These are phyloP conservation scores for Fusarium coffeatum DNA, from an alignment of 2,329 filamentous ascomycete genomes.

Conservation along the genomic window DNA sequence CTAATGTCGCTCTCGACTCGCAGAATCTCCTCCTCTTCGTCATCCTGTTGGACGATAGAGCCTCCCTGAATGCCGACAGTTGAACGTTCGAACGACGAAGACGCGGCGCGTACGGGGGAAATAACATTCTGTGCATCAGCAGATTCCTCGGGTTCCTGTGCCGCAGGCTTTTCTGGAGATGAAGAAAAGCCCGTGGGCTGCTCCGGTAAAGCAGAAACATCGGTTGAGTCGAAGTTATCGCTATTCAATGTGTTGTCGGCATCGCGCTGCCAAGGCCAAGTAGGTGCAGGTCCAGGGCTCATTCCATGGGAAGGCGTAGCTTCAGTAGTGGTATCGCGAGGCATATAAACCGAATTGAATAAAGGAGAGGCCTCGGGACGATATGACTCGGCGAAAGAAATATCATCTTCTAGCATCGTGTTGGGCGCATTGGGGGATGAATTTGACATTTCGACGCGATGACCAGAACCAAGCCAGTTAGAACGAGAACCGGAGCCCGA, in stretches of 20 bases:
- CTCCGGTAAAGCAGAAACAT: not conserved
- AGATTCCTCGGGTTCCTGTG: not conserved
- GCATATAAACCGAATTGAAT: conserved; percentile 35
- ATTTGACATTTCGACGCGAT: conserved; percentile 26
- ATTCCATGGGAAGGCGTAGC: not conserved
- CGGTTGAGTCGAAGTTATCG: conserved; percentile 19
- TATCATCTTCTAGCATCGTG: conserved; percentile 31
- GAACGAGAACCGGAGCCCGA: conserved; percentile 30
- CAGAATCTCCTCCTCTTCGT: not conserved
- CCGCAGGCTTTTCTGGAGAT: not conserved
- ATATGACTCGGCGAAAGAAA: conserved; percentile 45
- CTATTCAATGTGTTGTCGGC: conserved; percentile 15
- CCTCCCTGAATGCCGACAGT: not conserved
- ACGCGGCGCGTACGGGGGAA: conserved; percentile 1
- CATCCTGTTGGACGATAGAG: not conserved
- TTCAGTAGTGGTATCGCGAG: conserved; percentile 19
- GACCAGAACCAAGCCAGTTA: conserved; percentile 37
- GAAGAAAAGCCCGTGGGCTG: conserved; percentile 19
- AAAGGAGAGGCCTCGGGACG: conserved; percentile 41
- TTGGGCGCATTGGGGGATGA: conserved; percentile 36
- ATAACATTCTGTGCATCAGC: not conserved
- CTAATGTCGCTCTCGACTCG: not conserved
- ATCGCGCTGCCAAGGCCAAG: conserved; percentile 40
- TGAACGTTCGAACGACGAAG: conserved; percentile 21
- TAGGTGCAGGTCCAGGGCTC: conserved; percentile 22